These are phyloP conservation scores for Metarhizium guizhouense DNA, from an alignment of 2,329 filamentous ascomycete genomes.

Conservation along the genomic window DNA sequence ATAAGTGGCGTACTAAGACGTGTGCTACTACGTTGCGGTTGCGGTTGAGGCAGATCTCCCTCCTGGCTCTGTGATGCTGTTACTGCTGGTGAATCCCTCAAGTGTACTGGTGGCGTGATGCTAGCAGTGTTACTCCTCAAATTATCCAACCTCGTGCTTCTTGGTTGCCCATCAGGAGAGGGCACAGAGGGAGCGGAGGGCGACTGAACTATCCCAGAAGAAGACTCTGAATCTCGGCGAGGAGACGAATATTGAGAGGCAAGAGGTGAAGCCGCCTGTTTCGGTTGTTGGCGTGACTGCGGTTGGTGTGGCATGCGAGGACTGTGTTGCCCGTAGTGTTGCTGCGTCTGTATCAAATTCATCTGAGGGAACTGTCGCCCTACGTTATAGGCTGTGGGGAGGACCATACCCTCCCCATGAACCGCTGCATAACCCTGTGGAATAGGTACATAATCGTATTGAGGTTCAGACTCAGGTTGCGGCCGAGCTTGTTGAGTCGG, in stretches of 20 bases:
- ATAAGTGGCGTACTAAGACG: neutral
- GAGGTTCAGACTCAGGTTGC: slow-evolving; percentile 16
- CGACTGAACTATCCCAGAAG: neutral
- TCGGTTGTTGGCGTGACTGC: slow-evolving; percentile 8
- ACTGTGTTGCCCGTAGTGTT: neutral
- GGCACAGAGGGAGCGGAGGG: neutral
- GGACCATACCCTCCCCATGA: slow-evolving; percentile 25
- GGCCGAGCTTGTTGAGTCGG: neutral
- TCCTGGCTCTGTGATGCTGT: neutral
- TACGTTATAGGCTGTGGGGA: slow-evolving; percentile 19
- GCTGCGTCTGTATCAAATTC: slow-evolving; percentile 5
- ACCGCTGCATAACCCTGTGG: slow-evolving; percentile 26
- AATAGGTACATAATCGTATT: slow-evolving; percentile 29
- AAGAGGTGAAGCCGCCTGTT: slow-evolving; percentile 2
- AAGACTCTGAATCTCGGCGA: slow-evolving; percentile 3
- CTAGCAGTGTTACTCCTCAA: neutral
- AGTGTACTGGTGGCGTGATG: neutral
- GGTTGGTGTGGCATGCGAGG: slow-evolving; percentile 5
- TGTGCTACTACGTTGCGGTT: neutral
- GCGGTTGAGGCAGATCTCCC: neutral
- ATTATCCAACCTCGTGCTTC: neutral
- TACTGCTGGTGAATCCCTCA: neutral
- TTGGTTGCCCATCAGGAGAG: neutral
- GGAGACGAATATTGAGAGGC: neutral
- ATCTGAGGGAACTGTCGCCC: slow-evolving; percentile 3